Evolutionary conservation across 2,329 filamentous ascomycete species (phyloP).

Genomic region (Clonostachys byssicola): DNA sequence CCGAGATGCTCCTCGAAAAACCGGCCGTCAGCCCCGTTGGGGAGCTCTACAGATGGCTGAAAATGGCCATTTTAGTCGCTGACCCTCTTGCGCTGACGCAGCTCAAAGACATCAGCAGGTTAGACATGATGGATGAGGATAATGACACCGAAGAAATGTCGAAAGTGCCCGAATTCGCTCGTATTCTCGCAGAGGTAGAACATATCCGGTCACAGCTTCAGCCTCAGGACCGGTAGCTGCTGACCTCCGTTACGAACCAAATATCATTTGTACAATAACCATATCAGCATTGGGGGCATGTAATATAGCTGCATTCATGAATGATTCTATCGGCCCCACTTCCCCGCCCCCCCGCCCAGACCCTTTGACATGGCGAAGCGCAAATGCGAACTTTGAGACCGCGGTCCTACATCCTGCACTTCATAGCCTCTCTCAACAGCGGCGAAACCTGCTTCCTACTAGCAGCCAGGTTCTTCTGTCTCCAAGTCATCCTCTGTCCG

Average conservation of each 20-base stretch:
- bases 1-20: slow-evolving; percentile 54
- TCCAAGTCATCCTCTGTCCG: slow-evolving; percentile 59
- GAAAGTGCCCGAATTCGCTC: background rate
- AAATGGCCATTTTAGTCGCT: slow-evolving; percentile 48
- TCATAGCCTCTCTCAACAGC: slow-evolving; percentile 49
- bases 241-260: too few relatives aligned
- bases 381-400: background rate
- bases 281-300: too few relatives aligned
- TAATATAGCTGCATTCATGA: too few relatives aligned
- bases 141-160: background rate
- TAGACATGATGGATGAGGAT: background rate
- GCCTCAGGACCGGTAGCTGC: too few relatives aligned
- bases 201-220: too few relatives aligned
- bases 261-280: too few relatives aligned
- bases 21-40: slow-evolving; percentile 40
- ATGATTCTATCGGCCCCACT: too few relatives aligned
- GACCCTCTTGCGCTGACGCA: slow-evolving; percentile 26
- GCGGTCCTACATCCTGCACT: slow-evolving; percentile 6
- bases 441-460: slow-evolving; percentile 69
- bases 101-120: too few relatives aligned
- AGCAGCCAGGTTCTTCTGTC: slow-evolving; percentile 55
- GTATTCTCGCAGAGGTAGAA: too few relatives aligned
- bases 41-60: slow-evolving; percentile 40
- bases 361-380: background rate
- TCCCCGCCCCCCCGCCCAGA: too few relatives aligned